These are phyloP conservation scores for Triangularia verruculosa DNA, from an alignment of 2,329 filamentous ascomycete genomes.

Conservation along the genomic window DNA sequence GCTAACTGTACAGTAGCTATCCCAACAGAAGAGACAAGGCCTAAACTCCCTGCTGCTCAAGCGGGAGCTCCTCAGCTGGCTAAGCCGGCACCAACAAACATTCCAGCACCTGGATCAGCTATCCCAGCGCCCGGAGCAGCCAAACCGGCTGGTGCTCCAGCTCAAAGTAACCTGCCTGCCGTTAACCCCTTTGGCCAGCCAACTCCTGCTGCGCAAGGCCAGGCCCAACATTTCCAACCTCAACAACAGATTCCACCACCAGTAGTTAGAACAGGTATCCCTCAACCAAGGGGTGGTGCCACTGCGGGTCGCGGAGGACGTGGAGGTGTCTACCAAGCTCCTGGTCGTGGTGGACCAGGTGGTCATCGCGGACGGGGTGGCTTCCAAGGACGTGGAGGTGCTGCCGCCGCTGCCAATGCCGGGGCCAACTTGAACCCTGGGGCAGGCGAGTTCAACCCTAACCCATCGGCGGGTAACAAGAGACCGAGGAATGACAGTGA, in stretches of 20 bases:
- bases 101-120: conserved; percentile 1
- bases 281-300: conserved; percentile 23
- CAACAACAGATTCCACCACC: conserved; percentile 14
- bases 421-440: conserved; percentile 23
- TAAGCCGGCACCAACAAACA: conserved; percentile 1
- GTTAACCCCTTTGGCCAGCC: conserved; percentile 6
- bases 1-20: conserved; percentile 4
- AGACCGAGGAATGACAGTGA: conserved; percentile 25
- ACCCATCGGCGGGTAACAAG: conserved; percentile 24
- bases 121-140: conserved; percentile 10
- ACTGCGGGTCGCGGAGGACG: conserved; percentile 15
- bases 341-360: conserved; percentile 24
- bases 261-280: conserved; percentile 20
- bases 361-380: conserved; percentile 23
- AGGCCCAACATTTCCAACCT: conserved; percentile 1
- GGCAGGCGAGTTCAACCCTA: conserved; percentile 27
- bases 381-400: conserved; percentile 17
- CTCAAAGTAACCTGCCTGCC: conserved; percentile 1
- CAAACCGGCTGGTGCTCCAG: conserved; percentile 6
- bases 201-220: background rate
- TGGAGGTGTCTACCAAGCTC: conserved; percentile 21
- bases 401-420: conserved; percentile 11
- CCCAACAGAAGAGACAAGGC: conserved; percentile 8
- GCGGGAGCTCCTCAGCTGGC: conserved; percentile 12
- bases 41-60: conserved; percentile 7